phyloP scores from a whole-genome alignment of 768 basidiomycete species.

The Serendipita sp. region DNA sequence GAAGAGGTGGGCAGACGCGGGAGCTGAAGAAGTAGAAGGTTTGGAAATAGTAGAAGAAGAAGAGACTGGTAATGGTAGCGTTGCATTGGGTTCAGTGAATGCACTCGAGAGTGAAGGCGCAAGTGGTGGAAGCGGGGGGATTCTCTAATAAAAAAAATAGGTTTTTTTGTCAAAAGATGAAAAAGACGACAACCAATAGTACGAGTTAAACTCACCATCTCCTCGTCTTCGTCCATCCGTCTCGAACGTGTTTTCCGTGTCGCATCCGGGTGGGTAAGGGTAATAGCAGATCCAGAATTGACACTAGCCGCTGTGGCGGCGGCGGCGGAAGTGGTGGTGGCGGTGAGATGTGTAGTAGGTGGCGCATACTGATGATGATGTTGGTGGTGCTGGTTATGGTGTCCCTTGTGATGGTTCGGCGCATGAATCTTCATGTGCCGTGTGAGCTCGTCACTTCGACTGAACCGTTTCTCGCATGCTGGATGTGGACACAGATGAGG shows the following conservation, averaged over 20 bases:
- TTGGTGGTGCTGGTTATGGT: background rate
- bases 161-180: background rate
- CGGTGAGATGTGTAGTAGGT: no score
- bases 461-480: slow-evolving; percentile 96
- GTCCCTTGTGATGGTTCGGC: slow-evolving; percentile 7
- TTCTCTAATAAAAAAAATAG: background rate
- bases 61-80: background rate
- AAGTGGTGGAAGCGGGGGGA: background rate
- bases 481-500: slow-evolving; percentile 85
- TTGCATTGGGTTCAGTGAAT: background rate
- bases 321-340: slow-evolving; percentile 35
- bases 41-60: background rate
- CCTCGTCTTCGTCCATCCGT: background rate
- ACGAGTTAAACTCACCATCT: background rate
- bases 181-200: background rate
- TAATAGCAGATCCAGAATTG: slow-evolving; percentile 14
- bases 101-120: background rate
- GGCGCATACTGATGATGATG: no score
- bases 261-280: no score
- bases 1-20: background rate
- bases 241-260: background rate
- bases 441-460: slow-evolving; percentile 95
- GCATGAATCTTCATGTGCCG: slow-evolving; percentile 83
- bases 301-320: no score
- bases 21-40: no score